These are phyloP conservation scores for Tolypocladium amazonense DNA, from an alignment of 2,329 filamentous ascomycete species.

Conservation along the genomic window DNA sequence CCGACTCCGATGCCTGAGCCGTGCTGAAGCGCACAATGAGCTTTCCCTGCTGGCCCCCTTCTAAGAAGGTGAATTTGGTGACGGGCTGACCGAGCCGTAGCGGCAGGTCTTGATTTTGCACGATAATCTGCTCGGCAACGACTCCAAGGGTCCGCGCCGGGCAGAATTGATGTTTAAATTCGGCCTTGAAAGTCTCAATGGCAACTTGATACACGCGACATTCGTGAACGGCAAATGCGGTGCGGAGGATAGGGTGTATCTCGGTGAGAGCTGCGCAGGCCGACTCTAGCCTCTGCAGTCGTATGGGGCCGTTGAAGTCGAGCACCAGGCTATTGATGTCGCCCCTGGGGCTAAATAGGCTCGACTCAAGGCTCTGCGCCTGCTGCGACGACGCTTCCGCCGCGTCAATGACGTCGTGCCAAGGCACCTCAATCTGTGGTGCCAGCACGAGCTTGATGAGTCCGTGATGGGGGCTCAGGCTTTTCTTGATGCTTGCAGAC, in stretches of 20 bases:
- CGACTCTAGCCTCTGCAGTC: constrained; percentile 30
- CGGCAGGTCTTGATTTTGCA: constrained; percentile 27
- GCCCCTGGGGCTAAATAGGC: constrained; percentile 30
- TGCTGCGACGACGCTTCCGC: constrained; percentile 38
- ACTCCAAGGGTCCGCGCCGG: constrained; percentile 27
- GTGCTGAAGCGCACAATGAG: constrained; percentile 36
- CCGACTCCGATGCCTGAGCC: constrained; percentile 38
- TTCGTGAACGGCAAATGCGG: constrained; percentile 37
- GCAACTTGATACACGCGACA: constrained; percentile 38
- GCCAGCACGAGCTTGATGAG: constrained; percentile 30
- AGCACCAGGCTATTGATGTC: constrained; percentile 38
- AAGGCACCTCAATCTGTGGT: constrained; percentile 30
- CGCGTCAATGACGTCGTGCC: constrained; percentile 33
- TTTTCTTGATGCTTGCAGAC: background rate
- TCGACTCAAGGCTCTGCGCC: constrained; percentile 35
- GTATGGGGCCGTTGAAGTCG: constrained; percentile 32
- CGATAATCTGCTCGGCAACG: constrained; percentile 29
- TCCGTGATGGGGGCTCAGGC: constrained; percentile 14
- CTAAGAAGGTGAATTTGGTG: constrained; percentile 40
- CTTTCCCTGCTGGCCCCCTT: constrained; percentile 34
- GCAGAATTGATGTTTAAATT: constrained; percentile 32
- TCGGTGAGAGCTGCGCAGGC: constrained; percentile 32
- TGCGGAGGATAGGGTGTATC: constrained; percentile 42
- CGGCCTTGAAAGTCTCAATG: constrained; percentile 28
- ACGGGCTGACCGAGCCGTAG: constrained; percentile 31